Base-by-base conservation (phyloP, 805 yeast species). In the Candida wancherniae region DNA sequence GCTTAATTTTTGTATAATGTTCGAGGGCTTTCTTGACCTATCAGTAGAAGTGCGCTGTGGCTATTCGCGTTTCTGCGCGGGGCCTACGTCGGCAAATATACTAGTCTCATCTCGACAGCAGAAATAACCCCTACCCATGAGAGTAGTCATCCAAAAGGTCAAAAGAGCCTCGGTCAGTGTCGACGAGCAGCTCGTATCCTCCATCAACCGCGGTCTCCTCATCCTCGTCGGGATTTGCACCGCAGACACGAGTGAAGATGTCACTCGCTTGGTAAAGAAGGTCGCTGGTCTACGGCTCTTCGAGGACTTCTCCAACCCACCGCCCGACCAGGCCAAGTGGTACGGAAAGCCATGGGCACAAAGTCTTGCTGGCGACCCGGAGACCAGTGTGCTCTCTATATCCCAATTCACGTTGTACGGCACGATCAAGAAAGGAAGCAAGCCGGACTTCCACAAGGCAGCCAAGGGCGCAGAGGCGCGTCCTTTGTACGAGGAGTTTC, bases 381-480 rank as follows among this genome's bases (percentile, higher is more conserved):
- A 69, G 3, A 94, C 86, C 9, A 81, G 82, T 47, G 77, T 92
- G 4, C 58, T 92, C 6, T 81, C 94, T 2, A 90, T 92, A 1
- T 85, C 96, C 2, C 98, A 92, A 52, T 92, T 92, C 61, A 92
- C 98, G 0, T 64, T 92, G 23, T 76, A 81, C 54, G 98, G 86
- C 0, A 81, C 73, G 24, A 75, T 92, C 13, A 82, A 77, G 44
- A 92, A 92, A 54, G 97, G 97, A 9, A 71, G 95, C 1, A 90
- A 90, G 51, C 97, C 98, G 0, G 96, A 92, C 51, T 86, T 92
- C 57, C 97, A 90, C 51, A 65, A 66, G 37, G 97, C 97, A 0
- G 95, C 88, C 36, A 84, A 81, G 56, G 95, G 96, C 12, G 68
- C 57, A 31, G 50, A 51, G 5, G 82, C 83, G 3, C 44, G 52